phyloP scores from a whole-genome alignment of 805 yeast species.

The Candida krabiensis region DNA sequence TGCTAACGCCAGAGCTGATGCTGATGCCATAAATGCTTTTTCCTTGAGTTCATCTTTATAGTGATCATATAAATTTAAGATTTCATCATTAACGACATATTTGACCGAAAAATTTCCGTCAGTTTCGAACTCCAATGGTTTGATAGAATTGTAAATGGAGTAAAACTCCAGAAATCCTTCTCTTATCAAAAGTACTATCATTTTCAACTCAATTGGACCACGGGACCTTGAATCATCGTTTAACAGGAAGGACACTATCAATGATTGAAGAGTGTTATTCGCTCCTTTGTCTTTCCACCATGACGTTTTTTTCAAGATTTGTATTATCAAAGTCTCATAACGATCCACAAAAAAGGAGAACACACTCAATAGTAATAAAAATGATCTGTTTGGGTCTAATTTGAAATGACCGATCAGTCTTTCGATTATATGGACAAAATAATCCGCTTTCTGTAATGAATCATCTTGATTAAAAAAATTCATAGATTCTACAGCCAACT shows the following conservation, averaged over 20 bases:
- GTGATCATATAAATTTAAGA: constrained; percentile 42
- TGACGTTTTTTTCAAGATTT: constrained; percentile 50
- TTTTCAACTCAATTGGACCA: constrained; percentile 21
- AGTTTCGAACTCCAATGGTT: constrained; percentile 41
- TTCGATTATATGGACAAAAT: constrained; percentile 48
- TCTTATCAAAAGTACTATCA: constrained; percentile 59
- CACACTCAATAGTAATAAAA: constrained; percentile 62
- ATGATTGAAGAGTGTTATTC: constrained; percentile 21
- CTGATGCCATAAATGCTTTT: constrained; percentile 58
- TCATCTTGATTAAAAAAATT: constrained; percentile 42
- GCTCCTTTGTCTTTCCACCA: constrained; percentile 52
- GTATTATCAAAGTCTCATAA: constrained; percentile 47
- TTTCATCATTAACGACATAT: constrained; percentile 25
- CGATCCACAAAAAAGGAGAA: constrained; percentile 44
- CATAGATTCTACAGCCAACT: constrained; percentile 51
- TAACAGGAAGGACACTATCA: constrained; percentile 27
- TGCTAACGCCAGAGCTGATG: constrained; percentile 83
- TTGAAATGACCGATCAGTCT: constrained; percentile 70
- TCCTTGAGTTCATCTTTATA: constrained; percentile 52
- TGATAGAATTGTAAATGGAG: constrained; percentile 54
- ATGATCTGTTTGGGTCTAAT: constrained; percentile 68
- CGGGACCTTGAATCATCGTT: constrained; percentile 41
- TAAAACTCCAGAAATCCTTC: constrained; percentile 66
- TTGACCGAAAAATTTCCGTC: constrained; percentile 15
- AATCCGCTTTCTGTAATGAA: constrained; percentile 40